These are phyloP conservation scores for Moesziomyces parantarcticus DNA, from an alignment of 1,284 basidiomycete species.

Conservation along the genomic window DNA sequence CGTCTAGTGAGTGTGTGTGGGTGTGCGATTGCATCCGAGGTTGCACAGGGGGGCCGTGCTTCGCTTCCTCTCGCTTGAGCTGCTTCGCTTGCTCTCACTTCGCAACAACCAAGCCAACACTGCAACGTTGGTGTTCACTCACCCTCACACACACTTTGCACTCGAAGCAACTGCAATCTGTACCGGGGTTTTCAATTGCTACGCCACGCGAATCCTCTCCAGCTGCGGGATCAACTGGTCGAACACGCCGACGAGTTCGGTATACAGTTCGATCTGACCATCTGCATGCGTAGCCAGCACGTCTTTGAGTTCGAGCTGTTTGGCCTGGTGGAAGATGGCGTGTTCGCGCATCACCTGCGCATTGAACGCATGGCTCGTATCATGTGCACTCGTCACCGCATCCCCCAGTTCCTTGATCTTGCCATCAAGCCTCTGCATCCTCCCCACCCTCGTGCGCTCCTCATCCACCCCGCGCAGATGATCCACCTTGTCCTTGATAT, in stretches of 20 bases:
- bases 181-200: too few relatives aligned
- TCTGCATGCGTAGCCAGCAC: conserved; percentile 87
- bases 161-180: too few relatives aligned
- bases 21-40: too few relatives aligned
- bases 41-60: too few relatives aligned
- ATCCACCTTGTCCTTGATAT: conserved; percentile 93
- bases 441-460: conserved; percentile 88
- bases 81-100: too few relatives aligned
- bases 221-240: conserved; percentile 36
- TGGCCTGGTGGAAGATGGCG: conserved; percentile 85
- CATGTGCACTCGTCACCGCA: conserved; percentile 91
- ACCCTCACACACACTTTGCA: too few relatives aligned
- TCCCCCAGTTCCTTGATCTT: conserved; percentile 99
- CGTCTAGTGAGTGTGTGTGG: too few relatives aligned
- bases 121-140: too few relatives aligned
- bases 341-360: conserved; percentile 92
- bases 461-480: conserved; percentile 90
- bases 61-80: too few relatives aligned
- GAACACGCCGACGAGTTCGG: conserved; percentile 14
- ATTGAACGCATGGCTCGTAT: conserved; percentile 94
- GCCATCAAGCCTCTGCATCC: conserved; percentile 88
- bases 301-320: conserved; percentile 95
- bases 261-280: conserved; percentile 88
- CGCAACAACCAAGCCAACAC: too few relatives aligned
- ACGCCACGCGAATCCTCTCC: conserved; percentile 30